Evolutionary conservation across 352 stramenopile genomes (phyloP), one percentile per base, ranked within the genome.

Genomic region (Globisporangium recalcitrans): DNA sequence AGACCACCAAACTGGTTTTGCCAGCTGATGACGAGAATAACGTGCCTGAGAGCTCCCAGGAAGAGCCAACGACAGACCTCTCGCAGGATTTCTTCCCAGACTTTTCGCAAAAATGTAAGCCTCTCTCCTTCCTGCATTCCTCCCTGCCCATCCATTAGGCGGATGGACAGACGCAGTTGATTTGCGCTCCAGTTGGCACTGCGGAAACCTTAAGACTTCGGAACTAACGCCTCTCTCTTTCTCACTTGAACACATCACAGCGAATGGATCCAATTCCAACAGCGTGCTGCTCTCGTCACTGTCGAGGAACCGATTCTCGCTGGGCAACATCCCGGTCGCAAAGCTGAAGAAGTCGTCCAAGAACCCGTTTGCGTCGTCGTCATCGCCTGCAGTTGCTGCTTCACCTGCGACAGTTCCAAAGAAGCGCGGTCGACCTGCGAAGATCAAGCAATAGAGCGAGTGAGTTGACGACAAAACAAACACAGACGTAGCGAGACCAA

Each of bases 281-380:
- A 91, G 80, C 59, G 70, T 92, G 56, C 65, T 92, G 47, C 26
- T 75, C 21, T 75, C 75, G 21, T 77, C 77, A 22, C 63, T 92
- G 48, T 84, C 77, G 5, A 78, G 76, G 54, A 92, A 90, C 71
- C 78, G 70, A 27, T 92, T 92, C 57, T 92, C 83, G 29, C 72
- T 92, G n/a, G 76, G 71, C 65, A 88, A 63, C 29, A 87, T 92
- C 44, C 79, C 80, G 1, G 83, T 90, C n/a, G 77, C 76, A 22
- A 90, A 90, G 64, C 62, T 92, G 53, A 92, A 90, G 68, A 90
- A 90, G 56, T 86, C 79, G 38, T 78, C 79, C 14, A 92, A 90
- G 72, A 92, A 90, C 53, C 83, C 83, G 34, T 92, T 92, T 44
- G 71, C 74, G 21, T 65, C 70, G 19, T 42, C 51, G 10, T 42